phyloP scores from a whole-genome alignment of 106 monocot species.

The Iris macrosiphon region DNA sequence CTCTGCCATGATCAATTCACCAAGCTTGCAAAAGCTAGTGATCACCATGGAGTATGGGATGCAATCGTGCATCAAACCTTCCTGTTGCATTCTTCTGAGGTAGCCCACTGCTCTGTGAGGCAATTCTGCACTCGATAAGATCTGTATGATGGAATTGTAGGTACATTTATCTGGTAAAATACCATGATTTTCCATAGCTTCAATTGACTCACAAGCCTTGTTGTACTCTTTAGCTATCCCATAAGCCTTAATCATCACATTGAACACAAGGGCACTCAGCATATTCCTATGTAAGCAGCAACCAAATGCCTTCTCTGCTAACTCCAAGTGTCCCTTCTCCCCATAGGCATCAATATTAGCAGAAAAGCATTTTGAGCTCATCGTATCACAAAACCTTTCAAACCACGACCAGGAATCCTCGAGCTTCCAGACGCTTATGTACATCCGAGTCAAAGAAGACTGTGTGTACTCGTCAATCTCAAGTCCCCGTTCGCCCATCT shows the following conservation, averaged over 20 bases:
- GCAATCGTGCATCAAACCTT: slow-evolving; percentile 44
- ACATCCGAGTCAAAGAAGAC: slow-evolving; percentile 83
- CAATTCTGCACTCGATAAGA: slow-evolving; percentile 49
- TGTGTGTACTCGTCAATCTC: slow-evolving; percentile 90
- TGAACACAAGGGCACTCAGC: slow-evolving; percentile 51
- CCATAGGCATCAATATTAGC: slow-evolving; percentile 97
- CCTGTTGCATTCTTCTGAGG: slow-evolving; percentile 58
- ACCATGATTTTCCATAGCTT: slow-evolving; percentile 45
- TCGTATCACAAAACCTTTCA: slow-evolving; percentile 44
- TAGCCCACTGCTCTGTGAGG: slow-evolving; percentile 54
- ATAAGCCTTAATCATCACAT: slow-evolving; percentile 97
- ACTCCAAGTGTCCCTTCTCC: slow-evolving; percentile 33
- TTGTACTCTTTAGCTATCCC: slow-evolving; percentile 49
- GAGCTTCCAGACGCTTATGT: slow-evolving; percentile 43
- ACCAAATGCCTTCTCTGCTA: slow-evolving; percentile 62
- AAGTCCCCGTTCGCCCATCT: slow-evolving; percentile 63
- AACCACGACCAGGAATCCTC: slow-evolving; percentile 84
- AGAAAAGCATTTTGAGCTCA: slow-evolving; percentile 81
- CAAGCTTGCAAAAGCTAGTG: slow-evolving; percentile 46
- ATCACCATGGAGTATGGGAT: slow-evolving; percentile 77
- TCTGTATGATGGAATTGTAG: slow-evolving; percentile 69
- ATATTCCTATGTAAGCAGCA: slow-evolving; percentile 39
- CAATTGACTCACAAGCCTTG: slow-evolving; percentile 50
- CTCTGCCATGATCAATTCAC: slow-evolving; percentile 39
- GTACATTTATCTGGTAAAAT: slow-evolving; percentile 70